Conservation (phyloP, 352 stramenopile genomes). For the Aphanomyces euteiches region DNA sequence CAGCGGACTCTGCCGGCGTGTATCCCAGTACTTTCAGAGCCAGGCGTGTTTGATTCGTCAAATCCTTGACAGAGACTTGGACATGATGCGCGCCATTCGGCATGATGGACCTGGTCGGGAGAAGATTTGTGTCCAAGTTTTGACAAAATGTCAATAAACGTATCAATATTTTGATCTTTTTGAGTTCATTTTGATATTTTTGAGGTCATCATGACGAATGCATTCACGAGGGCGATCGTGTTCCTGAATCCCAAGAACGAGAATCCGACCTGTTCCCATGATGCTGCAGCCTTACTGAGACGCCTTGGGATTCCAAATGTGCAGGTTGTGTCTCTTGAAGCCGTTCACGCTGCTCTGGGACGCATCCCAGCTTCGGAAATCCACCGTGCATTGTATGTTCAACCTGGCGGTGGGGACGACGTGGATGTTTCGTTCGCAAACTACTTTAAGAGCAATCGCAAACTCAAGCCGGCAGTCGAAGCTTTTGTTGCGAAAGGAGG, state of each 20-base stretch:
- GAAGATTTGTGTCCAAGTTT: no score
- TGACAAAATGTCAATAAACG: no score
- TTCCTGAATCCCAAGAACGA: slow-evolving; percentile 16
- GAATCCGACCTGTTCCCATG: slow-evolving; percentile 1
- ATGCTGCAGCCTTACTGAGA: not conserved
- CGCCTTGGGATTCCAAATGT: not conserved
- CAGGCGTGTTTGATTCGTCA: slow-evolving; percentile 1
- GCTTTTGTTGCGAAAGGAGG: slow-evolving; percentile 16
- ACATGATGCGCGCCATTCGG: not conserved
- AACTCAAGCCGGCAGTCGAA: slow-evolving; percentile 13
- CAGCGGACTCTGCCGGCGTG: not conserved
- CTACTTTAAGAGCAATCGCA: slow-evolving; percentile 12
- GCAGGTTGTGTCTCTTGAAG: not conserved
- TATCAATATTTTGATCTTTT: no score
- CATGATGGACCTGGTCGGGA: no score
- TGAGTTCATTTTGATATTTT: no score
- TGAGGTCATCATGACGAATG: not conserved
- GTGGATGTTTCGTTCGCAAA: slow-evolving; percentile 10
- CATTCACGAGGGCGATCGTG: not conserved
- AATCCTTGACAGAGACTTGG: slow-evolving; percentile 2
- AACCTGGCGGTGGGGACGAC: slow-evolving; percentile 20
- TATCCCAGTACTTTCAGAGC: slow-evolving; percentile 16
- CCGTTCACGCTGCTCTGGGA: not conserved
- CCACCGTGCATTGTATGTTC: not conserved
- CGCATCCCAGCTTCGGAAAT: not conserved